A percentile compares a stretch with the other conserved stretches of the same genome.
Evolutionary conservation across 1,139 yeast genomes (phyloP).

Genomic region (Entelexis sorbosivorans): DNA sequence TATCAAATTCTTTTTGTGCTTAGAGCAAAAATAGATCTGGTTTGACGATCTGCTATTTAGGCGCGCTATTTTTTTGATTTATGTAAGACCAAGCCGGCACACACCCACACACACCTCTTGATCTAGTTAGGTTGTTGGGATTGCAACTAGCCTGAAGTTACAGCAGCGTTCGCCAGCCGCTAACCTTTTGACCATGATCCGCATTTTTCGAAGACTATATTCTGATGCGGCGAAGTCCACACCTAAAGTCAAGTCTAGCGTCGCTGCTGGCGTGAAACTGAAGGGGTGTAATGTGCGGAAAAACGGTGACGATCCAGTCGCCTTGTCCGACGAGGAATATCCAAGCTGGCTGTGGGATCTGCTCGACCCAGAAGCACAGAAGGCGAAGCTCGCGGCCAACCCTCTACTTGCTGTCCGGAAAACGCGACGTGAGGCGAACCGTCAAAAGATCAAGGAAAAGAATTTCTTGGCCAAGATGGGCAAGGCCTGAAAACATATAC

Average conservation of each 20-base stretch:
- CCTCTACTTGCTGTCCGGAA: constrained; percentile 59
- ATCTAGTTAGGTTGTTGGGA: not conserved
- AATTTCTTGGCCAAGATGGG: constrained; percentile 45
- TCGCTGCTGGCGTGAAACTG: constrained; percentile 67
- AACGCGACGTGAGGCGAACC: constrained; percentile 55
- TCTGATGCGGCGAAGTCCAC: constrained; percentile 18
- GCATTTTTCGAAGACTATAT: constrained; percentile 14
- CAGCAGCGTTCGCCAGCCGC: not conserved
- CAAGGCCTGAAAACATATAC: constrained; percentile 7
- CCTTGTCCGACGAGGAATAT: constrained; percentile 75
- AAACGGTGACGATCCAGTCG: constrained; percentile 79
- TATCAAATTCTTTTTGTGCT: not conserved
- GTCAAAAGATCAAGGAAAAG: constrained; percentile 59
- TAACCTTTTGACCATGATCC: constrained; percentile 6
- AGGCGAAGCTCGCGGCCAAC: constrained; percentile 45
- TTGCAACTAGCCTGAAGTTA: not conserved
- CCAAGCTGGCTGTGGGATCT: constrained; percentile 96
- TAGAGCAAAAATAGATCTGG: not conserved
- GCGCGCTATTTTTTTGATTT: not conserved
- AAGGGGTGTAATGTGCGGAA: constrained; percentile 64
- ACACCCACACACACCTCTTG: no score
- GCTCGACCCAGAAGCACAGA: constrained; percentile 50
- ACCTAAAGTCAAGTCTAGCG: constrained; percentile 33
- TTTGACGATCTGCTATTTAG: not conserved
- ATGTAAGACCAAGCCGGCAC: not conserved